Conservation (phyloP, 805 yeast species). For the Hanseniaspora mollemarum region DNA sequence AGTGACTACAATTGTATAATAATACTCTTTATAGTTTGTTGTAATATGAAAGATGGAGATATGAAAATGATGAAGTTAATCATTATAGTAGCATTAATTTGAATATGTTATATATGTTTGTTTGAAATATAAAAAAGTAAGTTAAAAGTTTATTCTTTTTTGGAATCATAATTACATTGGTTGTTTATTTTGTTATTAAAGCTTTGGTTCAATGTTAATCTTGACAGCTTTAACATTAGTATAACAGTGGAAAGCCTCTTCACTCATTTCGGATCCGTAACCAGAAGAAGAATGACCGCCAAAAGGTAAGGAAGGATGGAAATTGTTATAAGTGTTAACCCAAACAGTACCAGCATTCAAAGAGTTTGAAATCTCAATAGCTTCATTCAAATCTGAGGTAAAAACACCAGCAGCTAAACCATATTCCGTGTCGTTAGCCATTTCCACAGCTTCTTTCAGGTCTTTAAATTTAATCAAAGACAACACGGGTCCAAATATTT, state of each 20-base stretch:
- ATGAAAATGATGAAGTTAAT: too few species aligned
- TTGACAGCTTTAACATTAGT: constrained; percentile 74
- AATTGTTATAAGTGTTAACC: constrained; percentile 76
- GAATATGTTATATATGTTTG: background rate
- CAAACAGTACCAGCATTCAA: constrained; percentile 72
- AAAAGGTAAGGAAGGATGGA: constrained; percentile 77
- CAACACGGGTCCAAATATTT: constrained; percentile 84
- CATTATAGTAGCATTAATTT: too few species aligned
- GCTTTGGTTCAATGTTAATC: constrained; percentile 30
- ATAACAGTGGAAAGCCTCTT: constrained; percentile 72
- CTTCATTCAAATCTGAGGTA: constrained; percentile 57
- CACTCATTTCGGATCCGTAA: constrained; percentile 83
- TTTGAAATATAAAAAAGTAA: too few species aligned
- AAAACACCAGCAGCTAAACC: constrained; percentile 87
- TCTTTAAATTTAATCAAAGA: constrained; percentile 62
- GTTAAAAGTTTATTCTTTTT: constrained; percentile 11
- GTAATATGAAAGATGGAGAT: too few species aligned
- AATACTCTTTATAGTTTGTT: too few species aligned
- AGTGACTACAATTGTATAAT: too few species aligned
- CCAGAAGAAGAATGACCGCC: constrained; percentile 88
- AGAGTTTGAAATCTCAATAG: constrained; percentile 52
- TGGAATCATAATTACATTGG: too few species aligned
- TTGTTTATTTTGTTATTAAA: constrained; percentile 31
- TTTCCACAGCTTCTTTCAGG: constrained; percentile 59
- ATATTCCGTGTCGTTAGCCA: constrained; percentile 66